A percentile compares a stretch with the other conserved stretches of the same genome.
phyloP scores from a whole-genome alignment of 148 eudicot species.

The Persicaria maculosa region DNA sequence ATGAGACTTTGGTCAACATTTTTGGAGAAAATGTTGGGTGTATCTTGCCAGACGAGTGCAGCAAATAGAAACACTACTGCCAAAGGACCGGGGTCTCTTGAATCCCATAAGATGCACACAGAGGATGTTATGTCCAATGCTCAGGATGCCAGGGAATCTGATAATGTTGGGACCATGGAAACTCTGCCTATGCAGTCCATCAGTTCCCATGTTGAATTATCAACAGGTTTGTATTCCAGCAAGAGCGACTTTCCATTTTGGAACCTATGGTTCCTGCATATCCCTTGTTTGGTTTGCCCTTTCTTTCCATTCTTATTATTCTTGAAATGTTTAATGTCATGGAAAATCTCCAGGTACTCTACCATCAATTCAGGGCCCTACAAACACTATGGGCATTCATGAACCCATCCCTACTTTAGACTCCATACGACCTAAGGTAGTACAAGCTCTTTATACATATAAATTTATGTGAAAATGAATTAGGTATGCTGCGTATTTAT shows the following conservation, averaged over 20 bases:
- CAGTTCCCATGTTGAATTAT: conserved; percentile 24
- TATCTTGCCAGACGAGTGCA: conserved; percentile 35
- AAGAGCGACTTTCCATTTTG: not conserved
- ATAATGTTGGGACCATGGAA: conserved; percentile 24
- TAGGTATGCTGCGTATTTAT: not conserved
- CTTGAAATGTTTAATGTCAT: conserved; percentile 10
- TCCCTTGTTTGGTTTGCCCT: not conserved
- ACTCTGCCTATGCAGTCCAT: conserved; percentile 27
- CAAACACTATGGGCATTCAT: conserved; percentile 32
- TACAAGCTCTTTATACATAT: conserved; percentile 20
- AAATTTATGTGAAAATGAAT: not conserved
- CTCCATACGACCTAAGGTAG: conserved; percentile 34
- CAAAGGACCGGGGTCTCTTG: conserved; percentile 28
- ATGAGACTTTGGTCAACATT: conserved; percentile 82
- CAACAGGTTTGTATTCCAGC: conserved; percentile 23
- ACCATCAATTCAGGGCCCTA: conserved; percentile 23
- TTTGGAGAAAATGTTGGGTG: conserved; percentile 75
- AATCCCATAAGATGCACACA: conserved; percentile 8
- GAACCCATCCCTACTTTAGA: conserved; percentile 34
- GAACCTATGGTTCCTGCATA: not conserved
- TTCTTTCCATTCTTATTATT: not conserved
- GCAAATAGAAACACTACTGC: conserved; percentile 35
- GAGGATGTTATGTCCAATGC: conserved; percentile 15
- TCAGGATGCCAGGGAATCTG: conserved; percentile 25
- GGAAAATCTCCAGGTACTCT: conserved; percentile 31